Evolutionary conservation across 331 rosid genomes (phyloP).

Genomic region (Phaseolus coccineus): DNA sequence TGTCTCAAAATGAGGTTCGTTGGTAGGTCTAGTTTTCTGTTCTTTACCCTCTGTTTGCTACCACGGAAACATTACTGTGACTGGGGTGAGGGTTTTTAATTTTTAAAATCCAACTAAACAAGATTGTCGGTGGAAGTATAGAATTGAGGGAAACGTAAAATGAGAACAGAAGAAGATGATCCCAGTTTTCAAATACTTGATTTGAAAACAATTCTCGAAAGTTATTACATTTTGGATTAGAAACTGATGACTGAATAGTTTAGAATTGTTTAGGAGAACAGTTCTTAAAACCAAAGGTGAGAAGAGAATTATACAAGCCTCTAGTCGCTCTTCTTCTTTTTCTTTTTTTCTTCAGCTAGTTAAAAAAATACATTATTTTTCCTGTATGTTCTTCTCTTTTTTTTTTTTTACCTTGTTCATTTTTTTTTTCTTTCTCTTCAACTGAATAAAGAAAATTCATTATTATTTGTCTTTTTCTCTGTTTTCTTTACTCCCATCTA

Average conservation of each 20-base stretch:
- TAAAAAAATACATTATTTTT: not conserved
- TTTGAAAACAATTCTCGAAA: not conserved
- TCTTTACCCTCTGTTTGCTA: not conserved
- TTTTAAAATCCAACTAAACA: not conserved
- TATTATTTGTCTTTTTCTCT: not conserved
- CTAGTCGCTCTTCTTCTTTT: not conserved
- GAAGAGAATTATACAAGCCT: not conserved
- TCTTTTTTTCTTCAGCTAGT: not conserved
- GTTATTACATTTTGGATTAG: no score
- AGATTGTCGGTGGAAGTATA: not conserved
- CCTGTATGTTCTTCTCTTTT: no score
- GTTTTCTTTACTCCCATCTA: not conserved
- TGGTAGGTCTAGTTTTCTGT: not conserved
- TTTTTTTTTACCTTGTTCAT: no score
- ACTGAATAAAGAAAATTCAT: not conserved
- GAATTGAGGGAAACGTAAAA: not conserved
- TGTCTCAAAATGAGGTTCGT: constrained; percentile 92
- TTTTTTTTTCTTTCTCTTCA: not conserved
- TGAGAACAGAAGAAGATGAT: not conserved
- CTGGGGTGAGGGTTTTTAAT: not conserved
- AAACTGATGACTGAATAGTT: no score
- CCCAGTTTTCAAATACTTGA: no score
- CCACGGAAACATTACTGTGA: not conserved
- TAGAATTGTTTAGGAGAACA: no score
- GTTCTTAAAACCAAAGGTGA: not conserved